Evolutionary conservation across 2,329 filamentous ascomycete genomes (phyloP), one percentile per base, ranked within the genome.

Genomic region (Penicillium decumbens): DNA sequence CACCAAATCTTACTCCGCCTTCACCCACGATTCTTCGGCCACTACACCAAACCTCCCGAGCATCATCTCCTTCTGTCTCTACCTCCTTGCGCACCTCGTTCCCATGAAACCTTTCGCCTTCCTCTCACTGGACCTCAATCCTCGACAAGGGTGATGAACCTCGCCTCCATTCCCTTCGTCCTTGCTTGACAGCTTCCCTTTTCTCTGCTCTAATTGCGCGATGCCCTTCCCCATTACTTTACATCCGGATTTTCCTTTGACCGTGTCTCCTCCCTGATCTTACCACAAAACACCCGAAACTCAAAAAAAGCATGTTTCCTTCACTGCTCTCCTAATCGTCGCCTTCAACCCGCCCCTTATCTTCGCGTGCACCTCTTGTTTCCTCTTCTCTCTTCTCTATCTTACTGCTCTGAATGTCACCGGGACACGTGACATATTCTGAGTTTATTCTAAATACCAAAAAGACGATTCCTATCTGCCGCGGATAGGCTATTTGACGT

Each of bases 241-340:
- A 43, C 37, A 44, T 27, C 38, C 23, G 20, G 12, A 23, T 3
- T 24, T 27, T 18, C 15, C 39, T 39, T 13, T 46, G 30, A 32
- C 45, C 32, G 45, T 49, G 44, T 40, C 43, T 55, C 38, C 38
- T 27, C 33, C 40, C 24, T 49, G 30, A 43, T 46, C 30, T 47
- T 48, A 42, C 15, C 29, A 41, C 37, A 33, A 46, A 42, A 45
- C 23, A 6, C 41, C 32, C 45, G 43, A 48, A 56, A 56, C 41
- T 41, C 42, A 30, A 58, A 51, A 49, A 58, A 46, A 40, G 24
- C 45, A 8, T 9, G 25, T 32, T 47, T 50, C 43, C 41, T 47
- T 51, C 51, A 29, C 49, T 46, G 47, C 27, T 49, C 49, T 51
- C 49, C 46, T 51, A 48, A 53, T 54, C 51, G 45, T 45, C 49